Percentiles rank a stretch among this genome's conserved stretches.
Conservation (phyloP, 768 basidiomycete species). For the Clavulina sp. region DNA sequence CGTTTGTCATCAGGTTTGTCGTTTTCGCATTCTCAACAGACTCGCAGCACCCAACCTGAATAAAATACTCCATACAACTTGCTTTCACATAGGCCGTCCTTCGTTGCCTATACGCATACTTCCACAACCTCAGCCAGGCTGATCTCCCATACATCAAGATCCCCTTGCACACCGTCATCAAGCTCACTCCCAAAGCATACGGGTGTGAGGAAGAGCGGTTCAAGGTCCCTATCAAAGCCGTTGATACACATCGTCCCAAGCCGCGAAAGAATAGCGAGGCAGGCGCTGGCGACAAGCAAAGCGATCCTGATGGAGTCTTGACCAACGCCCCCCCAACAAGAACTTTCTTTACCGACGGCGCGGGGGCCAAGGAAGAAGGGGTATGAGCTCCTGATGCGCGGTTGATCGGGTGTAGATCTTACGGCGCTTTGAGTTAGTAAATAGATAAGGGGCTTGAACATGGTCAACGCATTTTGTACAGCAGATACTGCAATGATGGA, state of each 20-base stretch:
- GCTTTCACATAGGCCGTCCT: slow-evolving; percentile 34
- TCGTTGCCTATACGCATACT: slow-evolving; percentile 82
- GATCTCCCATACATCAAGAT: slow-evolving; percentile 98
- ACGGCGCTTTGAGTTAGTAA: too few relatives aligned
- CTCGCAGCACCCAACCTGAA: not conserved
- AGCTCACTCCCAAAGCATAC: slow-evolving; percentile 94
- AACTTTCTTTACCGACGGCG: too few relatives aligned
- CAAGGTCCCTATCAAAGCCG: slow-evolving; percentile 10
- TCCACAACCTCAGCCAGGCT: slow-evolving; percentile 77
- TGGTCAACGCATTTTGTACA: too few relatives aligned
- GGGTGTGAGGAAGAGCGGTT: slow-evolving; percentile 93
- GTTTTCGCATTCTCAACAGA: slow-evolving; percentile 17
- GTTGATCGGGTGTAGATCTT: too few relatives aligned
- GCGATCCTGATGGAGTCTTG: too few relatives aligned
- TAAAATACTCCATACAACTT: too few relatives aligned
- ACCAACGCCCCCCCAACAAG: too few relatives aligned
- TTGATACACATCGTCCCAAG: slow-evolving; percentile 10
- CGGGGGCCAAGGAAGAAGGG: too few relatives aligned
- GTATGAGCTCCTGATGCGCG: too few relatives aligned
- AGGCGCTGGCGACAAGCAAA: too few relatives aligned
- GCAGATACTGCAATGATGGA: too few relatives aligned
- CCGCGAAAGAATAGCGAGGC: slow-evolving; percentile 2
- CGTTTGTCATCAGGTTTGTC: slow-evolving; percentile 64
- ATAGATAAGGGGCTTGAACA: too few relatives aligned
- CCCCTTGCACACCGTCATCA: slow-evolving; percentile 92